Percentiles rank a stretch among this genome's conserved stretches.
Conservation (phyloP, 2,329 filamentous ascomycete genomes). For the Lachnellula occidentalis region DNA sequence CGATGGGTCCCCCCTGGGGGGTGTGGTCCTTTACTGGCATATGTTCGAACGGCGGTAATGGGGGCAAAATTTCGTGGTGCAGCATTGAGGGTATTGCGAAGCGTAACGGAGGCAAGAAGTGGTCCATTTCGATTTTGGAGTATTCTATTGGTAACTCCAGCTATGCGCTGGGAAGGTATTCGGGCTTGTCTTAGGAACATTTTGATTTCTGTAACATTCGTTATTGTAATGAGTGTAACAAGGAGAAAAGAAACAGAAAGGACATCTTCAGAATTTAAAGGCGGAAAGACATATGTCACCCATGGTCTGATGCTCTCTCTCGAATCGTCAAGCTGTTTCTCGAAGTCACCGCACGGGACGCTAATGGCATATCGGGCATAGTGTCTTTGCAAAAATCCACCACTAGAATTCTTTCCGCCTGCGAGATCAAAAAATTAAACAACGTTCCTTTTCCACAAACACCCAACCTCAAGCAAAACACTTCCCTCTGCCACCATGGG, state of each 20-base stretch:
- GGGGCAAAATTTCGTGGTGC: conserved; percentile 34
- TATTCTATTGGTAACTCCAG: conserved; percentile 11
- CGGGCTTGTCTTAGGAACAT: conserved; percentile 25
- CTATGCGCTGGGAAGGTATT: conserved; percentile 24
- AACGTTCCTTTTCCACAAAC: conserved; percentile 5
- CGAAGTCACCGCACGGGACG: conserved; percentile 1
- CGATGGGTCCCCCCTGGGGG: conserved; percentile 89
- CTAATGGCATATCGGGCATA: not conserved
- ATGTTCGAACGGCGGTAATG: conserved; percentile 41
- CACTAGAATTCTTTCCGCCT: conserved; percentile 6
- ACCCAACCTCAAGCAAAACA: conserved; percentile 7
- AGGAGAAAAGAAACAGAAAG: not conserved
- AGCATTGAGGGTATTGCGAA: conserved; percentile 9
- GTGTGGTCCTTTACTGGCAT: conserved; percentile 70
- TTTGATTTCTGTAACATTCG: conserved; percentile 6
- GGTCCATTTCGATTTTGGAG: conserved; percentile 10
- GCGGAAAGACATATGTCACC: not conserved
- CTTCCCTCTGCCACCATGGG: conserved; percentile 52
- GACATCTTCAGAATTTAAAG: conserved; percentile 7
- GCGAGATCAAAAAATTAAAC: conserved; percentile 6
- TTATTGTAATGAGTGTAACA: not conserved
- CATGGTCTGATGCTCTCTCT: not conserved
- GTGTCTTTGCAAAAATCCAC: not conserved
- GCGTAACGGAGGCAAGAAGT: conserved; percentile 8
- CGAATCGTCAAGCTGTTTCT: conserved; percentile 10